phyloP scores from a whole-genome alignment of 441 rosid species.

The Omphalea diandra region DNA sequence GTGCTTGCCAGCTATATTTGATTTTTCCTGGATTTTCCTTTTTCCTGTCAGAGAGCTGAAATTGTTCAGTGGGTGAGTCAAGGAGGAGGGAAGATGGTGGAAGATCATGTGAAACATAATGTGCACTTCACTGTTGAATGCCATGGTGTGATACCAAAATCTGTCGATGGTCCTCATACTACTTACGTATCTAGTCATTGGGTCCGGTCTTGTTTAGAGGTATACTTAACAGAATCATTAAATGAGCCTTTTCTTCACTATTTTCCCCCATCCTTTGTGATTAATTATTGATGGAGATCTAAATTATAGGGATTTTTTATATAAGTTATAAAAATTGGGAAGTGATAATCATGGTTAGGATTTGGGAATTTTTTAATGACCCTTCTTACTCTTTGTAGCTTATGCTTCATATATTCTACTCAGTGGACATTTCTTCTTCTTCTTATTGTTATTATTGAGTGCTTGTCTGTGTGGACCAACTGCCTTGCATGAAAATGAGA shows the following conservation, averaged over 20 bases:
- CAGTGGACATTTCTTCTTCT: neutral
- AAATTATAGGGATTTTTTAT: neutral
- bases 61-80: conserved; percentile 83
- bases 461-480: too few species aligned
- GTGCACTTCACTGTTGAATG: conserved; percentile 71
- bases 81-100: conserved; percentile 83
- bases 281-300: neutral
- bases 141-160: conserved; percentile 57
- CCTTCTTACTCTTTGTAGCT: neutral
- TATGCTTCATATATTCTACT: conserved; percentile 9
- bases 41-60: conserved; percentile 67
- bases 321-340: neutral
- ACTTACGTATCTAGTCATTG: conserved; percentile 90
- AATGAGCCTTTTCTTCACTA: neutral
- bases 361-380: neutral
- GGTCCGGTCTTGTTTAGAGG: conserved; percentile 96
- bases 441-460: too few species aligned
- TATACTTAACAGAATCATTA: conserved; percentile 26
- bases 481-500: too few species aligned
- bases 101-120: conserved; percentile 37
- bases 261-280: neutral
- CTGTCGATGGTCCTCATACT: conserved; percentile 33
- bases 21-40: neutral
- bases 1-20: neutral
- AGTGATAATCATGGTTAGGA: neutral